Conservation (phyloP, 306 rosid species). For the Oxytropis ochrocephala region DNA sequence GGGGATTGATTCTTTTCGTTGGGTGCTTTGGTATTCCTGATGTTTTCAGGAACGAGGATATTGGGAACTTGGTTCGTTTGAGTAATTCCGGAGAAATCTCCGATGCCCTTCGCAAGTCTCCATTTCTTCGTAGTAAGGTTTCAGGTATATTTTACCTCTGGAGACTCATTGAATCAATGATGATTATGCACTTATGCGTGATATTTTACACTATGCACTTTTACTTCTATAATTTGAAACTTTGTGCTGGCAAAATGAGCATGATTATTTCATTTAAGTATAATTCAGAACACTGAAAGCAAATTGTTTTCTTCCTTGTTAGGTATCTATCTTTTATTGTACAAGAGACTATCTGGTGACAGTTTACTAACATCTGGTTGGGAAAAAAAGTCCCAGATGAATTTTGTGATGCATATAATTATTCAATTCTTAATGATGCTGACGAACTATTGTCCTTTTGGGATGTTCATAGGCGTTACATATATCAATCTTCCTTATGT, state of each 20-base stretch:
- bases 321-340: neutral
- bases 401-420: neutral
- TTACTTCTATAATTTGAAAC: neutral
- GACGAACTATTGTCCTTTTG: neutral
- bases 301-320: neutral
- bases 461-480: neutral
- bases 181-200: constrained; percentile 7
- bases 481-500: neutral
- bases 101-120: constrained; percentile 35
- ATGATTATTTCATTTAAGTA: neutral
- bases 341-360: neutral
- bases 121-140: constrained; percentile 17
- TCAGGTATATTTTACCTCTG: constrained; percentile 24
- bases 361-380: neutral
- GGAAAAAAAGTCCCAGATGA: neutral
- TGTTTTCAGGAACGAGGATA: constrained; percentile 34
- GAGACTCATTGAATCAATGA: neutral
- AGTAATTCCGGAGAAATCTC: constrained; percentile 32
- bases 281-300: neutral
- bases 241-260: neutral
- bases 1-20: constrained; percentile 49
- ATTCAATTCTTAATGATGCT: neutral
- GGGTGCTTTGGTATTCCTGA: constrained; percentile 44
- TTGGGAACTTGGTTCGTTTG: constrained; percentile 33
- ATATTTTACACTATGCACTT: neutral